Base-by-base conservation (phyloP, 768 basidiomycete species). In the Lactarius trivialis region DNA sequence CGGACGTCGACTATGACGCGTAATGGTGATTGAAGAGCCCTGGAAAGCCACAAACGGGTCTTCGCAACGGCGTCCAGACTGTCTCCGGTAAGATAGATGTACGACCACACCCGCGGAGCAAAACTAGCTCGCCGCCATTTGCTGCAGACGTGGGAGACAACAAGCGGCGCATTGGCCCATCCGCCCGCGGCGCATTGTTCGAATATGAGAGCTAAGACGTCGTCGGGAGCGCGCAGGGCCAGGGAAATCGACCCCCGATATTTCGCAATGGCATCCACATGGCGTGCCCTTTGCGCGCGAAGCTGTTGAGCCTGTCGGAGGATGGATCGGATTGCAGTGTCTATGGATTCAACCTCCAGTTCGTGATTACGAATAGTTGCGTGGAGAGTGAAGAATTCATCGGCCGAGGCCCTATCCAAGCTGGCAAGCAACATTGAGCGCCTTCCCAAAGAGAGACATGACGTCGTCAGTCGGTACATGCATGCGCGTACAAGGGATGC, bases 111-210 rank as follows among this genome's bases (percentile, higher is more conserved):
- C 24, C 76, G 72, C n/a, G 84, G 82, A 39, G 75, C 73, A 43
- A 70, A 71, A 17, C 81, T 75, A 0, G 82, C 84, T 65, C 74
- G 77, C 59, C 83, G 77, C 85, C 85, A 87, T 55, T 78, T 73
- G 3, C 79, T 76, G 67, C 83, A 86, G 45, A 85, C 82, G 52
- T 83, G 81, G 11, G 84, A 85, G 45, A 77, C 77, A 34, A 78
- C 74, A 15, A 86, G 68, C 21, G 85, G 84, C 21, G 79, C 81
- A 30, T 77, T 76, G 30, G 78, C 79, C 80, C 82, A 84, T 14
- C 81, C 79, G 51, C 76, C 75, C 24, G 71, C 71, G 4, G 78
- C 76, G 69, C 82, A 82, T 41, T 75, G 71, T 61, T 82, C 79
- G 66, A 86, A 82, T 36, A 86, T 80, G 61, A 72, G 69, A 32